Base-by-base conservation (phyloP, 495 filamentous ascomycete genomes). In the Neurospora intermedia region DNA sequence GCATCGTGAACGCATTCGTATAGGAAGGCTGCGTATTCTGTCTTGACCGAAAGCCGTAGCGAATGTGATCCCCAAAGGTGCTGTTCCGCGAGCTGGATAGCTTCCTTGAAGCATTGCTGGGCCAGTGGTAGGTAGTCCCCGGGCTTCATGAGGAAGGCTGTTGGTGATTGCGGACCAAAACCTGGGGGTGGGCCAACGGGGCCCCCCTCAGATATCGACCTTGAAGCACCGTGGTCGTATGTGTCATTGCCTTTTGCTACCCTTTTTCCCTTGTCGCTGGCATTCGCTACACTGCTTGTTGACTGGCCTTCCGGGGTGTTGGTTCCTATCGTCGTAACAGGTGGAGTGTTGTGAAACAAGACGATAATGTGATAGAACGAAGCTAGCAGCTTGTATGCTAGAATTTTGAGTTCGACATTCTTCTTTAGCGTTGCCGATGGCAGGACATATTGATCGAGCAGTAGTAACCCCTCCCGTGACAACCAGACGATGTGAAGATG, bases 321-420 rank as follows among this genome's bases (percentile, higher is more conserved):
- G 69, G 80, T 69, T 20, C 79, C 80, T 76, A 83, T 79, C 31
- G 77, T 69, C 3, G 84, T 84, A 2, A 88, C 82, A 0, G 83
- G 79, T 1, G 87, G 87, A 7, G 84, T 82, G 81, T 98, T 97
- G 83, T 97, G 93, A 79, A 97, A 99, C 18, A 98, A 87, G 70
- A 97, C 97, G 78, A 97, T 97, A 73, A 99, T 93, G 83, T 99
- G 96, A 77, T 96, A 95, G 77, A 98, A 97, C 38, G 91, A 94
- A 7, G 96, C 96, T 73, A 93, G 90, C 27, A 99, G 87, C 82
- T 98, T 99, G 82, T 92, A 92, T 9, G 92, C 89, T 70, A 99
- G 88, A 11, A 98, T 94, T 76, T 93, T 93, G 27, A 94, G 87
- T 80, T 92, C 94, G 76, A 89, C 81, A 76, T 89, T 90, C 46